A percentile compares a stretch with the other conserved stretches of the same genome.
These are phyloP conservation scores for Syzygium malaccense DNA, from an alignment of 441 rosid species.

Conservation along the genomic window DNA sequence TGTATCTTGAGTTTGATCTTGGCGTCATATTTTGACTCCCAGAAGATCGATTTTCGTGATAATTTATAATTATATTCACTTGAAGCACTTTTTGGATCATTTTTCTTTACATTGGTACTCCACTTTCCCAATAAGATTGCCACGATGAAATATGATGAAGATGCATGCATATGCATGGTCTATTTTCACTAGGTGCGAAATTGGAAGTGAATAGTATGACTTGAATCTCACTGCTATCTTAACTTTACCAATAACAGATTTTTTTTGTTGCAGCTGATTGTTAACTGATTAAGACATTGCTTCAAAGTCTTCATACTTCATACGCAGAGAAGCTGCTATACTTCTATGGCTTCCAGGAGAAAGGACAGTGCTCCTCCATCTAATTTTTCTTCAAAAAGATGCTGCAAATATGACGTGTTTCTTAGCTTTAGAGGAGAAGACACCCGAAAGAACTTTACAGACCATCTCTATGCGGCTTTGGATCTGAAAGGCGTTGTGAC, in stretches of 20 bases:
- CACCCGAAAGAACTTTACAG: background rate
- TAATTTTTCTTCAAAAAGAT: background rate
- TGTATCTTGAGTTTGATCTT: too few relatives aligned
- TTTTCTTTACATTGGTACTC: background rate
- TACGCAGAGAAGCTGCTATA: background rate
- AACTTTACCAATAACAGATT: background rate
- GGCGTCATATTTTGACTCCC: background rate
- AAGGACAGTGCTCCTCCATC: background rate
- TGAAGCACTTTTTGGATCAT: background rate
- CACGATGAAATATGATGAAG: background rate
- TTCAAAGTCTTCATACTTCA: background rate
- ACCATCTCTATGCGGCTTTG: conserved; percentile 1
- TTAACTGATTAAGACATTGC: background rate
- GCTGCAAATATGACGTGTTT: background rate
- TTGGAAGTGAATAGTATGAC: background rate
- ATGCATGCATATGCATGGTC: background rate
- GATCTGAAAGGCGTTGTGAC: background rate
- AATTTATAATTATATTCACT: background rate
- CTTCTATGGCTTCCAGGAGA: background rate
- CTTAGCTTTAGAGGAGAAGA: conserved; percentile 1
- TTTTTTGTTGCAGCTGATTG: background rate
- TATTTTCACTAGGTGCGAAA: background rate
- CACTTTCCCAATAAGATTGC: background rate
- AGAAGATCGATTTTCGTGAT: background rate
- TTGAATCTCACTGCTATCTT: background rate